These are phyloP conservation scores for Pythium graminicola DNA, from an alignment of 352 stramenopile genomes.

Conservation along the genomic window DNA sequence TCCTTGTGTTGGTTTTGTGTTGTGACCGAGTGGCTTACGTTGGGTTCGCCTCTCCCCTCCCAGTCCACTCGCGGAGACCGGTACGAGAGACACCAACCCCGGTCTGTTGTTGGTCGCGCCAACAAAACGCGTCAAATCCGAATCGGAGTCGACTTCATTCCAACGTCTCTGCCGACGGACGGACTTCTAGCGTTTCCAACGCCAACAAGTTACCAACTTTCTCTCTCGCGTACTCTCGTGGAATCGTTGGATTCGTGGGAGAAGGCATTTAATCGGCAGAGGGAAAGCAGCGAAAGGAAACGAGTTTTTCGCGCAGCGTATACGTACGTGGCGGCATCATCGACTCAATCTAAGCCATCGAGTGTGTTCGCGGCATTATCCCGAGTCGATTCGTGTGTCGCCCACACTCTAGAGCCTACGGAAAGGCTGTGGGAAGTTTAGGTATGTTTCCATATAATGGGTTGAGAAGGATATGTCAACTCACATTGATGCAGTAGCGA, in stretches of 20 bases:
- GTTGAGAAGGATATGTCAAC: background rate
- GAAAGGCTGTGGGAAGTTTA: conserved; percentile 1
- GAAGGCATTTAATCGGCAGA: background rate
- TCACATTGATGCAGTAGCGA: too few species aligned
- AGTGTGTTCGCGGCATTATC: background rate
- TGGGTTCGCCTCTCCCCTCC: conserved; percentile 21
- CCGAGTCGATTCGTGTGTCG: background rate
- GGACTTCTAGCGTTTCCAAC: background rate
- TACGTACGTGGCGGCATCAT: background rate
- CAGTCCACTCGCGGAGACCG: conserved; percentile 1
- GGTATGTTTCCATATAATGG: background rate
- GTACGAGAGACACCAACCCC: conserved; percentile 5
- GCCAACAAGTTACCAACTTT: background rate
- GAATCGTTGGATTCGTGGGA: background rate
- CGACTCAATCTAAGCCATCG: background rate
- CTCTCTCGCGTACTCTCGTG: background rate
- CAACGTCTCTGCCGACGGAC: too few species aligned
- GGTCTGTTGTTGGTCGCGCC: background rate
- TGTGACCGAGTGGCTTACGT: background rate
- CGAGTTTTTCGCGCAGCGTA: background rate
- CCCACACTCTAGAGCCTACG: background rate
- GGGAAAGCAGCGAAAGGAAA: background rate
- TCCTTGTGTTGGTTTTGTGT: background rate
- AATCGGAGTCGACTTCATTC: conserved; percentile 4
- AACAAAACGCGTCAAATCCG: conserved; percentile 5